These are phyloP conservation scores for Coriolopsis trogii DNA, from an alignment of 1,284 basidiomycete species.

Conservation along the genomic window DNA sequence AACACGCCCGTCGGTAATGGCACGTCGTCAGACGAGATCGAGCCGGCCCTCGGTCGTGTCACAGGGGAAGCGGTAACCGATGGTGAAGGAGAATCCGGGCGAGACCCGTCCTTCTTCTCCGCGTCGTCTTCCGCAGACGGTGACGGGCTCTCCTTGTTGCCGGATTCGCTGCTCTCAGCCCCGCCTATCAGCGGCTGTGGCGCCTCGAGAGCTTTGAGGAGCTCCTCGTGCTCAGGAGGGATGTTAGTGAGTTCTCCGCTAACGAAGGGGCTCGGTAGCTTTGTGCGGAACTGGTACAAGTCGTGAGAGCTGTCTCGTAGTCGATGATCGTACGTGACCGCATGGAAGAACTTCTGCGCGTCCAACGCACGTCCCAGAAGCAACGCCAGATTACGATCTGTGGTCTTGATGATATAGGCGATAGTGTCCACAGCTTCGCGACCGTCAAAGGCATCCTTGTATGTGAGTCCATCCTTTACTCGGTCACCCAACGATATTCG, in stretches of 20 bases:
- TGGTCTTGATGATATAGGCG: slow-evolving; percentile 97
- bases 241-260: slow-evolving; percentile 65
- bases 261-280: slow-evolving; percentile 75
- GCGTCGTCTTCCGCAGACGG: slow-evolving; percentile 44
- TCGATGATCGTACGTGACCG: slow-evolving; percentile 98
- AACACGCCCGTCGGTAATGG: slow-evolving; percentile 94
- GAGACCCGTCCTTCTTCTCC: slow-evolving; percentile 41
- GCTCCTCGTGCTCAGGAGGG: slow-evolving; percentile 40
- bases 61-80: slow-evolving; percentile 32
- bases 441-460: slow-evolving; percentile 96
- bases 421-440: slow-evolving; percentile 96
- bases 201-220: slow-evolving; percentile 27
- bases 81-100: slow-evolving; percentile 42
- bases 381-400: slow-evolving; percentile 94
- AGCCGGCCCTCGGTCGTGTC: slow-evolving; percentile 45
- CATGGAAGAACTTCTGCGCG: slow-evolving; percentile 99
- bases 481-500: slow-evolving; percentile 80
- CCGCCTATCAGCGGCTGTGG: slow-evolving; percentile 26
- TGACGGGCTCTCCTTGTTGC: slow-evolving; percentile 37
- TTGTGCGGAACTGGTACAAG: slow-evolving; percentile 90
- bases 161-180: slow-evolving; percentile 20
- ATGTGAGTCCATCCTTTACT: slow-evolving; percentile 93
- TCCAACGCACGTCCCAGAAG: slow-evolving; percentile 94
- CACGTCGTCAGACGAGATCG: slow-evolving; percentile 58
- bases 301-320: slow-evolving; percentile 89